Conservation (phyloP, 352 stramenopile species). For the Phytophthora hibernalis region DNA sequence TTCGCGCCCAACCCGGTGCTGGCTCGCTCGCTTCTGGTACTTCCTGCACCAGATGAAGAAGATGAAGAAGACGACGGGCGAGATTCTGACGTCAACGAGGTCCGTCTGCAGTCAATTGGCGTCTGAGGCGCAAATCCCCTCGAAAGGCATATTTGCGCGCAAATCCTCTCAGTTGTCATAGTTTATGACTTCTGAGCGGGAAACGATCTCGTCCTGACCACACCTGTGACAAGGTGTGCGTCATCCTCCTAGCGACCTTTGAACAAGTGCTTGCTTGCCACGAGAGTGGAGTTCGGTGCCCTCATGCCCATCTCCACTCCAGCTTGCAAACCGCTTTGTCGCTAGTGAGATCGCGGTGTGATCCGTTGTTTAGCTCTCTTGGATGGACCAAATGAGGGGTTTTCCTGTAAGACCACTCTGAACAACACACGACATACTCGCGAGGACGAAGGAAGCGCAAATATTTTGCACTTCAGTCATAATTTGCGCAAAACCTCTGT, state of each 20-base stretch:
- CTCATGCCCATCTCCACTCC: constrained; percentile 59
- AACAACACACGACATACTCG: constrained; percentile 26
- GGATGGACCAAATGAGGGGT: constrained; percentile 41
- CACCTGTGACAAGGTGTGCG: constrained; percentile 12
- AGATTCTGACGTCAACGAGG: constrained; percentile 99
- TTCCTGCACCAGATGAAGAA: constrained; percentile 99
- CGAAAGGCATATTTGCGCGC: not conserved
- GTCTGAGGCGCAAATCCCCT: not conserved
- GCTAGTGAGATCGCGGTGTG: constrained; percentile 72
- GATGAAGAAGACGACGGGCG: constrained; percentile 99
- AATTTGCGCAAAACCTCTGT: not conserved
- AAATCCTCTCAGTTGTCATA: constrained; percentile 21
- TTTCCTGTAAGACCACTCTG: constrained; percentile 35
- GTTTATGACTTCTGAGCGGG: constrained; percentile 22
- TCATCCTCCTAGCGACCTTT: constrained; percentile 57
- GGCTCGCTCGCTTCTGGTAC: constrained; percentile 99
- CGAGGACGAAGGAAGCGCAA: constrained; percentile 11
- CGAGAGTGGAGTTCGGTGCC: constrained; percentile 59
- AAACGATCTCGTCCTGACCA: constrained; percentile 22
- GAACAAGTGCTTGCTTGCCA: constrained; percentile 87
- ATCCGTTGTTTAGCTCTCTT: constrained; percentile 78
- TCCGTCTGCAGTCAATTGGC: constrained; percentile 55
- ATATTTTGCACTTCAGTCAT: not conserved
- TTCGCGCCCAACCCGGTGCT: constrained; percentile 98
- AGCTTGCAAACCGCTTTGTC: constrained; percentile 88